A percentile compares a stretch with the other conserved stretches of the same genome.
Evolutionary conservation across 2,329 filamentous ascomycete species (phyloP).

Genomic region (Kalmusia sp.): DNA sequence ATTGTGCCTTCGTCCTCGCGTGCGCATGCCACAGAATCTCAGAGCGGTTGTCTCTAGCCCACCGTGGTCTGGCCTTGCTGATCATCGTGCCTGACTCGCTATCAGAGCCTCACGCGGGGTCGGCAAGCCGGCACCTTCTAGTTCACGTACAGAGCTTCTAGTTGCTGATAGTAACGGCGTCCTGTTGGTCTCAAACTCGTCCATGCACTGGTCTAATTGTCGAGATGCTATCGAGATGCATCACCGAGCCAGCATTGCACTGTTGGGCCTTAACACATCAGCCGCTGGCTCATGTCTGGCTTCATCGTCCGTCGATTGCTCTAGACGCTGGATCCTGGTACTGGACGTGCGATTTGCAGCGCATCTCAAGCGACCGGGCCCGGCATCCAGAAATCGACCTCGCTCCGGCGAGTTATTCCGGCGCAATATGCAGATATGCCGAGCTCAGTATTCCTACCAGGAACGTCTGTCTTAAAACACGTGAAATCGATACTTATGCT

Average conservation of each 20-base stretch:
- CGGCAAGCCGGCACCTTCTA: neutral
- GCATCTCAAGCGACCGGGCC: neutral
- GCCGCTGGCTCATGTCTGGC: neutral
- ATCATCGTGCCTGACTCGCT: conserved; percentile 7
- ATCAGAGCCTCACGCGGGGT: conserved; percentile 5
- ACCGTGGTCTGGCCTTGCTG: neutral
- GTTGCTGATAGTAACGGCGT: neutral
- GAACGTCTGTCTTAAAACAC: neutral
- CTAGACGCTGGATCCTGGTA: neutral
- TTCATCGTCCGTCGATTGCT: neutral
- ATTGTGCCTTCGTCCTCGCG: neutral
- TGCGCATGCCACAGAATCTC: neutral
- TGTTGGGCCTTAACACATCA: conserved; percentile 1
- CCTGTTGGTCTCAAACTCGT: neutral
- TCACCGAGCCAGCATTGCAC: neutral
- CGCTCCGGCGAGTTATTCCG: neutral
- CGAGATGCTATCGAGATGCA: neutral
- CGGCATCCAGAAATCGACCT: conserved; percentile 1
- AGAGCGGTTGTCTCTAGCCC: neutral
- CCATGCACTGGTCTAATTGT: neutral
- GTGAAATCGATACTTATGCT: neutral
- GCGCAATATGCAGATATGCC: neutral
- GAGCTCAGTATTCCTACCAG: neutral
- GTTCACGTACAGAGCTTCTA: neutral
- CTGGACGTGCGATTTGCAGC: neutral